Conservation (phyloP, 352 stramenopile genomes). For the Pythium graminicola region DNA sequence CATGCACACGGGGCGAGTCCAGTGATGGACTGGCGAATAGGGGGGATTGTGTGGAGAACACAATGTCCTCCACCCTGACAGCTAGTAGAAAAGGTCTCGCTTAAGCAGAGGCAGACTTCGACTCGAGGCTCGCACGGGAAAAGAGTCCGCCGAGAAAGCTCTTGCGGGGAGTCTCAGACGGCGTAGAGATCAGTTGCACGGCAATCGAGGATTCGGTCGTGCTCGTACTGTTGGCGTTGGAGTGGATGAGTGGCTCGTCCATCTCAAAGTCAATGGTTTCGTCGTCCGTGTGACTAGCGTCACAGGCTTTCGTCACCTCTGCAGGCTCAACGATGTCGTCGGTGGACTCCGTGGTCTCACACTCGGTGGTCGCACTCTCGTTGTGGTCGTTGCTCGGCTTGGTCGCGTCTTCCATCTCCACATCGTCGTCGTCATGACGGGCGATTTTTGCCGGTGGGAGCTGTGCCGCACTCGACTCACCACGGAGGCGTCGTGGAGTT, state of each 20-base stretch:
- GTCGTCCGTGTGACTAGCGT: too few species aligned
- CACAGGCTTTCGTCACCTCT: too few species aligned
- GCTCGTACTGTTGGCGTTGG: conserved; percentile 15
- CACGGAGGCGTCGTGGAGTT: conserved; percentile 8
- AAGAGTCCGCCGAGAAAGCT: conserved; percentile 24
- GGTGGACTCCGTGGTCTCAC: background rate
- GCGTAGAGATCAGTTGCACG: conserved; percentile 9
- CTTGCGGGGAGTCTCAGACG: conserved; percentile 12
- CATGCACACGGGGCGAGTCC: conserved; percentile 6
- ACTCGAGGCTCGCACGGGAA: conserved; percentile 20
- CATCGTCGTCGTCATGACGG: conserved; percentile 8
- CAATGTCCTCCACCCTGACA: background rate
- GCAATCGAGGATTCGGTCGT: conserved; percentile 18
- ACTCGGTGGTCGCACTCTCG: background rate
- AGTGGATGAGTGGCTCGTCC: conserved; percentile 14
- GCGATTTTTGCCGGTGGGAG: conserved; percentile 17
- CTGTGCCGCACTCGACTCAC: conserved; percentile 10
- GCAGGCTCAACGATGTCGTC: background rate
- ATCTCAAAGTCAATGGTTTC: conserved; percentile 6
- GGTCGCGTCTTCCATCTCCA: conserved; percentile 19
- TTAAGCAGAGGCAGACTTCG: conserved; percentile 17
- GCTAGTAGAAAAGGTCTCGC: background rate
- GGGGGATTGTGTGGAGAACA: background rate
- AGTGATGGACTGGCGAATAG: background rate
- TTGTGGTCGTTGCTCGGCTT: conserved; percentile 2